phyloP scores from a whole-genome alignment of 305 asterid species.

The Solanum hybrid region DNA sequence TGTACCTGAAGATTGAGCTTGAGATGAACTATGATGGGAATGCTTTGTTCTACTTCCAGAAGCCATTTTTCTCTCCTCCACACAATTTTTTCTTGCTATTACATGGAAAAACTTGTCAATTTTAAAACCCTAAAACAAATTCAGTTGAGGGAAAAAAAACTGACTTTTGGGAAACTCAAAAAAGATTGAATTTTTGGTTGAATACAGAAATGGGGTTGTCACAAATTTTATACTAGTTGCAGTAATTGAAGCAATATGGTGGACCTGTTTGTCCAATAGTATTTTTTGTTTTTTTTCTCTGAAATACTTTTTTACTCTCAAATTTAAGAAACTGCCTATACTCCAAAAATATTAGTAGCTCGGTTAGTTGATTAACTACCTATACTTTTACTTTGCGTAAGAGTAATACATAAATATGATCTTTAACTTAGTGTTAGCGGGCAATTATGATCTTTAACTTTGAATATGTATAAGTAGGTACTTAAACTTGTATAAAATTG shows the following conservation, averaged over 20 bases:
- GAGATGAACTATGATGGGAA: slow-evolving; percentile 10
- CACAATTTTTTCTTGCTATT: not conserved
- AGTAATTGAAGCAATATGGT: not conserved
- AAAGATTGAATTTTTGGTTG: not conserved
- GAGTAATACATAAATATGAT: too few relatives aligned
- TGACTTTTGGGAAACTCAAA: not conserved
- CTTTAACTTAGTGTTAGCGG: too few relatives aligned
- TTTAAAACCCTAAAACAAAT: slow-evolving; percentile 10
- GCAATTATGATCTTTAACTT: too few relatives aligned
- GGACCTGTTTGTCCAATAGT: not conserved
- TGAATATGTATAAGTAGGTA: too few relatives aligned
- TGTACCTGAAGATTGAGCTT: slow-evolving; percentile 35
- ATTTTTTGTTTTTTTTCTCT: not conserved
- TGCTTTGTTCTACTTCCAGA: slow-evolving; percentile 36
- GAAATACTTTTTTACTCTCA: not conserved
- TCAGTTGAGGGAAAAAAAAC: not conserved
- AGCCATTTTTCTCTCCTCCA: slow-evolving; percentile 26
- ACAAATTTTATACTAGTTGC: not conserved
- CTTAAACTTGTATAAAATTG: too few relatives aligned
- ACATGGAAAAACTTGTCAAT: slow-evolving; percentile 7
- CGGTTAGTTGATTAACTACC: not conserved
- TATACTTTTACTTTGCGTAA: not conserved
- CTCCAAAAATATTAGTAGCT: not conserved
- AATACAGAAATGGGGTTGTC: not conserved
- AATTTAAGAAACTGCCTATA: not conserved